These are phyloP conservation scores for Eremomyces bilateralis DNA, from an alignment of 495 filamentous ascomycete genomes.

Conservation along the genomic window DNA sequence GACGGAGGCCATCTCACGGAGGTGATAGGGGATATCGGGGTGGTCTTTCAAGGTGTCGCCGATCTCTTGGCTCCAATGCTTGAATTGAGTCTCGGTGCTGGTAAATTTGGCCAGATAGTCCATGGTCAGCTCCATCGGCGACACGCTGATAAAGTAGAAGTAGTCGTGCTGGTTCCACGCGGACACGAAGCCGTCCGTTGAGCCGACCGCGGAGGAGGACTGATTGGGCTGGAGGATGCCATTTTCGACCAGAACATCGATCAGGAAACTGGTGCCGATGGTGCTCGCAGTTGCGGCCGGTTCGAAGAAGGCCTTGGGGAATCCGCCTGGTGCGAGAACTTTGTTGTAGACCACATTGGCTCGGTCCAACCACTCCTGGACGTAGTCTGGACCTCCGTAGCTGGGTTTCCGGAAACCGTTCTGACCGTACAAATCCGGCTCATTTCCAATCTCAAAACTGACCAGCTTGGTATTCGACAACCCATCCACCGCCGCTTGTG, in stretches of 20 bases:
- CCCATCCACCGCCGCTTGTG: slow-evolving; percentile 12
- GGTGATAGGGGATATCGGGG: slow-evolving; percentile 32
- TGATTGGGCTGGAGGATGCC: slow-evolving; percentile 8
- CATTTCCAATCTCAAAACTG: slow-evolving; percentile 23
- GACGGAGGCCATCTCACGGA: slow-evolving; percentile 45
- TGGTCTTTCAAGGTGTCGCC: slow-evolving; percentile 12
- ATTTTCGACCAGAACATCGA: slow-evolving; percentile 12
- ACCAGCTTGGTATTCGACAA: slow-evolving; percentile 16
- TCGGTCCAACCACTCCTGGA: slow-evolving; percentile 16
- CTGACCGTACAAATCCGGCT: slow-evolving; percentile 19
- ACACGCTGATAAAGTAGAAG: slow-evolving; percentile 21
- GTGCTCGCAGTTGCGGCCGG: slow-evolving; percentile 18
- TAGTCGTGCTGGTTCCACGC: slow-evolving; percentile 23
- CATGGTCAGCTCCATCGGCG: slow-evolving; percentile 10
- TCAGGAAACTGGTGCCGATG: slow-evolving; percentile 19
- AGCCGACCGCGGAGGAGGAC: slow-evolving; percentile 8
- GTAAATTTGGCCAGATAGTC: slow-evolving; percentile 14
- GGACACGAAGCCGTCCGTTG: slow-evolving; percentile 8
- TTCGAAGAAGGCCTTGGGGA: slow-evolving; percentile 20
- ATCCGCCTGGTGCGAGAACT: slow-evolving; percentile 15
- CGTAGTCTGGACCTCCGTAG: slow-evolving; percentile 17
- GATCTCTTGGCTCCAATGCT: slow-evolving; percentile 15
- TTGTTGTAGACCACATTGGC: slow-evolving; percentile 14
- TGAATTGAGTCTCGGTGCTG: slow-evolving; percentile 18
- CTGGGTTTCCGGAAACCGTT: slow-evolving; percentile 14